Conservation (phyloP, 306 rosid genomes). For the Vigna reflexopilosa region DNA sequence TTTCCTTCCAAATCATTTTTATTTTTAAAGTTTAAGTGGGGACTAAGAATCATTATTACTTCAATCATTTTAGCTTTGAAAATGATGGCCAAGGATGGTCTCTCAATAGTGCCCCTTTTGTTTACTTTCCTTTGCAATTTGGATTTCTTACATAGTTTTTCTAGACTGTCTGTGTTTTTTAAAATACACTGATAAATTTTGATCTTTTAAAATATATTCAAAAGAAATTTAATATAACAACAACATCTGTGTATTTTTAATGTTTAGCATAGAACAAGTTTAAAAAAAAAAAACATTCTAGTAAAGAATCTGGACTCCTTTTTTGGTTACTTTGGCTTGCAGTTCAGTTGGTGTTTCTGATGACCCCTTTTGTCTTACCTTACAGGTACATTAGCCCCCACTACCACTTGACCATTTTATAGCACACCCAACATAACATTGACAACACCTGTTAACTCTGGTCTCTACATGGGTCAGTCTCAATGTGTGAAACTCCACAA, state of each 20-base stretch:
- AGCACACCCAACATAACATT: conserved; percentile 45
- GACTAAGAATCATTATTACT: conserved; percentile 60
- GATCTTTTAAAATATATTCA: no score
- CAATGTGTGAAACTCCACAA: conserved; percentile 32
- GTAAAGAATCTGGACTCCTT: background rate
- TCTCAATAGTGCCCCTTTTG: conserved; percentile 44
- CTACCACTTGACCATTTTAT: conserved; percentile 32
- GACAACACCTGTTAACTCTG: conserved; percentile 43
- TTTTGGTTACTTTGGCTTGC: conserved; percentile 28
- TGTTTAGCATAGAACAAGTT: no score
- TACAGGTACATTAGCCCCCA: conserved; percentile 32
- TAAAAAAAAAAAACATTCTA: no score
- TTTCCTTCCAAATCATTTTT: conserved; percentile 35
- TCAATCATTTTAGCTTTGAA: conserved; percentile 70
- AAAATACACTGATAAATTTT: no score
- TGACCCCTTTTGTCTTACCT: conserved; percentile 44
- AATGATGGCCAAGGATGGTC: conserved; percentile 48
- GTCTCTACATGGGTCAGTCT: conserved; percentile 9
- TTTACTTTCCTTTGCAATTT: background rate
- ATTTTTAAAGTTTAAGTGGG: conserved; percentile 52
- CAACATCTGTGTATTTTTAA: no score
- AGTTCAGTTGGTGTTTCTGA: conserved; percentile 22
- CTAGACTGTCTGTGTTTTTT: no score
- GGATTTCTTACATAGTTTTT: no score
- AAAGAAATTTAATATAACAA: no score